A percentile compares a stretch with the other conserved stretches of the same genome.
phyloP scores from a whole-genome alignment of 2,329 filamentous ascomycete species.

The Beauveria australis region DNA sequence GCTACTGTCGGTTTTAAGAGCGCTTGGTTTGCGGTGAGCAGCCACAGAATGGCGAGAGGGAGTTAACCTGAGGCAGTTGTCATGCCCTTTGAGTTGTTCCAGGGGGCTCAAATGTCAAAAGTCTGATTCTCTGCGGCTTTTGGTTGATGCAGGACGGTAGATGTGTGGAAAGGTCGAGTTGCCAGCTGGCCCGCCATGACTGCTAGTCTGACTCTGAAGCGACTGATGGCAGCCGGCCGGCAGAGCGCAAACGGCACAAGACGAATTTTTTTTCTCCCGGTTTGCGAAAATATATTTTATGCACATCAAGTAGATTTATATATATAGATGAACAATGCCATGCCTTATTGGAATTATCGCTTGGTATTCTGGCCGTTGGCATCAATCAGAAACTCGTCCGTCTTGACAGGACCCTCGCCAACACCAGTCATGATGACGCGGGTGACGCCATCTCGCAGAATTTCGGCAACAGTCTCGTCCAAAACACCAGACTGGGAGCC shows the following conservation, averaged over 20 bases:
- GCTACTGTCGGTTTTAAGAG: not conserved
- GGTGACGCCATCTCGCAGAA: conserved; percentile 71
- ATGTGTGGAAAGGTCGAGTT: not conserved
- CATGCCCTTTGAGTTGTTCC: not conserved
- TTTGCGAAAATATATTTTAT: not conserved
- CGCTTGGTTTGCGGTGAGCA: not conserved
- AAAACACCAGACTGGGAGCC: conserved; percentile 49
- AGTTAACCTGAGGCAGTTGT: not conserved
- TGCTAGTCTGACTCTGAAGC: not conserved
- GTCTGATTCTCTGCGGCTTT: not conserved
- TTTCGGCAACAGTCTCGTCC: conserved; percentile 55
- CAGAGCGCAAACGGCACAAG: not conserved
- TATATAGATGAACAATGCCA: not conserved
- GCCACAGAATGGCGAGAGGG: not conserved
- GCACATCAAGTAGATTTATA: conserved; percentile 3
- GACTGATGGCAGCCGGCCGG: not conserved
- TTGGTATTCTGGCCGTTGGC: conserved; percentile 49
- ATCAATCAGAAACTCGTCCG: conserved; percentile 66
- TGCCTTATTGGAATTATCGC: conserved; percentile 16
- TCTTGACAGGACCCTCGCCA: conserved; percentile 78
- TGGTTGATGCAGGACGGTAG: conserved; percentile 3
- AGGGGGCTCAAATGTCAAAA: not conserved
- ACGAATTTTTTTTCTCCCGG: not conserved
- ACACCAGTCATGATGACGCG: conserved; percentile 87
- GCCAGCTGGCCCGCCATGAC: not conserved